Evolutionary conservation across 1,139 yeast genomes (phyloP).

Genomic region (Pneumocystis canis): DNA sequence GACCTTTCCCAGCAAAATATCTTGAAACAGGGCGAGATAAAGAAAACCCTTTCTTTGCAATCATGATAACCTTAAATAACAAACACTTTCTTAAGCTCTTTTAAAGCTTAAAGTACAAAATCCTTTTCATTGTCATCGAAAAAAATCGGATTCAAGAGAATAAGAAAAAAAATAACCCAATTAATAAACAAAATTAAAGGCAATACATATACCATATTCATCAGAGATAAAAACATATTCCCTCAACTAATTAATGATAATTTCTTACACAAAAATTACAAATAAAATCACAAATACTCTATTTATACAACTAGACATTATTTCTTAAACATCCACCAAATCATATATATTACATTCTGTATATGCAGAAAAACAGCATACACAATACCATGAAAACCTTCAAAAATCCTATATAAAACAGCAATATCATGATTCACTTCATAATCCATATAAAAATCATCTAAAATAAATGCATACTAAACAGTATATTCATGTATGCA

Average conservation of each 20-base stretch:
- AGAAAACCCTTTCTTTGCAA: background rate
- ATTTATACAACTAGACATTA: background rate
- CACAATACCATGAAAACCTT: background rate
- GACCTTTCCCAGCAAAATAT: background rate
- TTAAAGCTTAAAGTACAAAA: too few relatives aligned
- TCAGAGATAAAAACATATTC: background rate
- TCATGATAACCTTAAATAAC: background rate
- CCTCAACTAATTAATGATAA: too few relatives aligned
- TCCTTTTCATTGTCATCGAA: background rate
- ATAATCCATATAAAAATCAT: background rate
- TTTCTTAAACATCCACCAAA: background rate
- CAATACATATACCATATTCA: too few relatives aligned
- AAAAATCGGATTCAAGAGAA: background rate
- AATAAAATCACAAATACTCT: background rate
- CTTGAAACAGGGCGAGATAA: background rate
- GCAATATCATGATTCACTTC: background rate
- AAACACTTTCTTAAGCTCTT: background rate
- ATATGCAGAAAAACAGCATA: background rate
- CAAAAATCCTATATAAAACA: background rate
- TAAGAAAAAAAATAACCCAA: too few relatives aligned
- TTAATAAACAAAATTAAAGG: too few relatives aligned
- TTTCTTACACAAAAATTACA: background rate
- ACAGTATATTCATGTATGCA: background rate
- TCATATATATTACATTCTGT: background rate
- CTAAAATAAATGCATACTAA: background rate